A percentile compares a stretch with the other conserved stretches of the same genome.
Conservation (phyloP, 1,284 basidiomycete genomes). For the Fomitopsis schrenkii region DNA sequence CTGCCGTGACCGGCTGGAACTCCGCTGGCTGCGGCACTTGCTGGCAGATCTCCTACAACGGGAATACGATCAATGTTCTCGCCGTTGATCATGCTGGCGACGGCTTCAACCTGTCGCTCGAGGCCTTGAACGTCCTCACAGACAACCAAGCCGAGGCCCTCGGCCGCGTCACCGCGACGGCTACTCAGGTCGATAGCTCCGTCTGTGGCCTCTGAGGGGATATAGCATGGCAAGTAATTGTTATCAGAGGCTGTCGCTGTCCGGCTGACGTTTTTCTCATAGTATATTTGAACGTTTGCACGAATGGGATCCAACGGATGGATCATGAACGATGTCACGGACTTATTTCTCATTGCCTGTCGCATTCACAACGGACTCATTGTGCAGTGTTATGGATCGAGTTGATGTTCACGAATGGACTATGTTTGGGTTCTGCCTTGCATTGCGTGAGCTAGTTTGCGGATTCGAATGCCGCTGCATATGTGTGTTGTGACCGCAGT, state of each 20-base stretch:
- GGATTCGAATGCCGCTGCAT: neutral
- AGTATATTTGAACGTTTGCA: neutral
- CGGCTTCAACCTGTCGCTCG: conserved; percentile 37
- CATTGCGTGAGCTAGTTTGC: neutral
- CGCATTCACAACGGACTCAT: neutral
- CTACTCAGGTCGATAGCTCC: conserved; percentile 20
- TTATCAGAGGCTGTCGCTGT: no score
- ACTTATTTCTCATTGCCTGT: neutral
- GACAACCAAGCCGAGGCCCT: conserved; percentile 17
- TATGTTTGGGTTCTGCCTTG: neutral
- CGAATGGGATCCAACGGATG: neutral
- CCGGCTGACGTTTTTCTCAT: neutral
- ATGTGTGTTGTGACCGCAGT: neutral
- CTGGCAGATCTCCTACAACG: conserved; percentile 38
- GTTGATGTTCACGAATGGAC: conserved; percentile 4
- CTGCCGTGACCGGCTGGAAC: conserved; percentile 37
- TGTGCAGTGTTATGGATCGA: neutral
- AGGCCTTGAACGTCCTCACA: conserved; percentile 28
- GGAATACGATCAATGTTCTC: conserved; percentile 34
- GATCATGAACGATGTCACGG: neutral
- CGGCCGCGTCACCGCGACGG: conserved; percentile 23
- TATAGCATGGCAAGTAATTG: neutral
- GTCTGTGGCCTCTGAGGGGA: conserved; percentile 21
- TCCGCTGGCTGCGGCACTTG: conserved; percentile 42
- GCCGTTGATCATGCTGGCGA: conserved; percentile 36